These are phyloP conservation scores for Tothia fuscella DNA, from an alignment of 2,329 filamentous ascomycete species.

Conservation along the genomic window DNA sequence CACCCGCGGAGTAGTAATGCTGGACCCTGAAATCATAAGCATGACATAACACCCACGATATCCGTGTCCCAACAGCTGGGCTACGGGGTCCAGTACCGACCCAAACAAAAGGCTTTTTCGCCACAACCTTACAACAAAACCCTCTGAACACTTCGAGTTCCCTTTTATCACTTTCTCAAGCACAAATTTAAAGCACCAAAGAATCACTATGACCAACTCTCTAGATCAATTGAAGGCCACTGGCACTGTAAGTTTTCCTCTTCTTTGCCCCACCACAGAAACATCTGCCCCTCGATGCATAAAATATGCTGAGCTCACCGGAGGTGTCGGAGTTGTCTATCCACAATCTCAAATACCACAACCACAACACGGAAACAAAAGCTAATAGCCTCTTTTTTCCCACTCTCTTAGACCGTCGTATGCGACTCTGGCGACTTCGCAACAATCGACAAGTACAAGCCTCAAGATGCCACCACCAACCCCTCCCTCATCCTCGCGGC, in stretches of 20 bases:
- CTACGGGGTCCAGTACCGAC: too few relatives aligned
- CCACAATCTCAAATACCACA: slow-evolving; percentile 13
- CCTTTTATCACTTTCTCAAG: background rate
- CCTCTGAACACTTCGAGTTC: too few relatives aligned
- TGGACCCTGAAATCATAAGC: too few relatives aligned
- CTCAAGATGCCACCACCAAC: slow-evolving; percentile 99
- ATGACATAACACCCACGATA: too few relatives aligned
- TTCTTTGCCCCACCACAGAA: background rate
- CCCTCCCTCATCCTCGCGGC: slow-evolving; percentile 96
- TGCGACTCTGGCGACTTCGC: slow-evolving; percentile 78
- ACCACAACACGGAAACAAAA: too few relatives aligned
- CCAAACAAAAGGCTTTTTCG: too few relatives aligned
- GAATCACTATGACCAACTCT: slow-evolving; percentile 60
- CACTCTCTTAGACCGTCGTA: slow-evolving; percentile 91
- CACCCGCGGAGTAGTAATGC: too few relatives aligned
- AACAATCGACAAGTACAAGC: slow-evolving; percentile 99
- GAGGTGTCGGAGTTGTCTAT: slow-evolving; percentile 11
- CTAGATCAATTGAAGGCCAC: slow-evolving; percentile 94
- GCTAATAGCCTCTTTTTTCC: too few relatives aligned
- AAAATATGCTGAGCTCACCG: slow-evolving; percentile 7
- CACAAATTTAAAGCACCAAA: background rate
- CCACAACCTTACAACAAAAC: too few relatives aligned
- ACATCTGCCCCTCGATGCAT: slow-evolving; percentile 1
- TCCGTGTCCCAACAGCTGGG: too few relatives aligned
- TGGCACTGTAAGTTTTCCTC: slow-evolving; percentile 67